Evolutionary conservation across 352 stramenopile species (phyloP).

Genomic region (Phytophthora podocarpi): DNA sequence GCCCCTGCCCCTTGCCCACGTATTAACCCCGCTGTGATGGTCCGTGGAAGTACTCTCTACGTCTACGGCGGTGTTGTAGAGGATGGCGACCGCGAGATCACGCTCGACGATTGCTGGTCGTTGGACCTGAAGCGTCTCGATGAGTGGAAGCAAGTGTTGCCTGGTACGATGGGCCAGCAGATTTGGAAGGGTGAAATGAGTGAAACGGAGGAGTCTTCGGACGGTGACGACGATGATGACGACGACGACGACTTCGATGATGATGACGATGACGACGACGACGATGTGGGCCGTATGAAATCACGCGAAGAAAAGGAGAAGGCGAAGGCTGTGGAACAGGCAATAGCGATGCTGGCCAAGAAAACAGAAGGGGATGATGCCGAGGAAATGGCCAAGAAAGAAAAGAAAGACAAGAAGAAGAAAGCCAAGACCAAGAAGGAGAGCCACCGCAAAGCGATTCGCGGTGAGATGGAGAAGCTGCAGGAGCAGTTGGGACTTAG

Average conservation of each 20-base stretch:
- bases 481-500: slow-evolving; percentile 78
- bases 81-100: slow-evolving; percentile 94
- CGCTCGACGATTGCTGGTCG: slow-evolving; percentile 95
- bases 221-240: slow-evolving; percentile 80
- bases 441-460: slow-evolving; percentile 70
- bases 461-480: slow-evolving; percentile 84
- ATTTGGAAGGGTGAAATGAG: slow-evolving; percentile 90
- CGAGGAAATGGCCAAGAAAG: slow-evolving; percentile 31
- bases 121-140: slow-evolving; percentile 94
- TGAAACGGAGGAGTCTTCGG: slow-evolving; percentile 85
- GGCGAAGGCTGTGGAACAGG: slow-evolving; percentile 56
- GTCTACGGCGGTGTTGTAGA: slow-evolving; percentile 95
- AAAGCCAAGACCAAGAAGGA: slow-evolving; percentile 67
- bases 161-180: slow-evolving; percentile 93
- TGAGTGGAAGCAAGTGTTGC: slow-evolving; percentile 92
- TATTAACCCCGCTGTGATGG: slow-evolving; percentile 89
- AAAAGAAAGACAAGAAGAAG: slow-evolving; percentile 68
- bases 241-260: slow-evolving; percentile 64
- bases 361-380: slow-evolving; percentile 40
- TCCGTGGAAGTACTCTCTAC: slow-evolving; percentile 91
- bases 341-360: slow-evolving; percentile 62
- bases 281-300: slow-evolving; percentile 16
- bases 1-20: slow-evolving; percentile 68
- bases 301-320: slow-evolving; percentile 32
- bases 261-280: slow-evolving; percentile 43